Percentiles rank a stretch among this genome's conserved stretches.
Evolutionary conservation across 441 rosid genomes (phyloP).

Genomic region (Adansonia grandidieri): DNA sequence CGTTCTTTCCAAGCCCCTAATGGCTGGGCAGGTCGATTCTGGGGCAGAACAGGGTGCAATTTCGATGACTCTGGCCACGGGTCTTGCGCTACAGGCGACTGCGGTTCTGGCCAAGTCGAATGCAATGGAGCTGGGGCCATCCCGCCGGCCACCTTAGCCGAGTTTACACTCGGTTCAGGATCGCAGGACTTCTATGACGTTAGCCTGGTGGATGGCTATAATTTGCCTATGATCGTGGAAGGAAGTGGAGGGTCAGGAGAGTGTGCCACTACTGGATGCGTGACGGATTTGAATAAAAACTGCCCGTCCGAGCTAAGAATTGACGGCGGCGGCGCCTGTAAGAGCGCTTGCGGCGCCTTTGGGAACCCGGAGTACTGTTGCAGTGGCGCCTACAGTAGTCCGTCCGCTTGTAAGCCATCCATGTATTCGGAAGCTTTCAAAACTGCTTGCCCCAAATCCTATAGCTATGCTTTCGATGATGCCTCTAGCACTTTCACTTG

Average conservation of each 20-base stretch:
- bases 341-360: constrained; percentile 65
- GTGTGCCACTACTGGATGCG: constrained; percentile 56
- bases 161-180: constrained; percentile 66
- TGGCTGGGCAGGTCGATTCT: constrained; percentile 69
- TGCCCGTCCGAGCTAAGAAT: constrained; percentile 54
- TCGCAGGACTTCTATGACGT: constrained; percentile 65
- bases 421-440: constrained; percentile 53
- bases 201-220: constrained; percentile 67
- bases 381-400: constrained; percentile 44
- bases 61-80: constrained; percentile 52
- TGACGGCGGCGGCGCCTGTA: constrained; percentile 45
- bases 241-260: constrained; percentile 46
- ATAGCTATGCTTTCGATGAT: constrained; percentile 61
- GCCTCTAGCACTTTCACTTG: constrained; percentile 62
- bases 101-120: constrained; percentile 60
- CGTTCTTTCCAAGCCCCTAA: constrained; percentile 62
- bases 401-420: constrained; percentile 50
- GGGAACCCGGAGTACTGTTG: constrained; percentile 59
- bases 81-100: constrained; percentile 58
- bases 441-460: constrained; percentile 54
- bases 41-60: constrained; percentile 62
- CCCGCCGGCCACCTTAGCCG: constrained; percentile 65
- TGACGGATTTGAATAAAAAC: constrained; percentile 48
- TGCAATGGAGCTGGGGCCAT: constrained; percentile 63
- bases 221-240: constrained; percentile 53